Conservation (phyloP, 2,329 filamentous ascomycete genomes). For the Helminthosporium solani region DNA sequence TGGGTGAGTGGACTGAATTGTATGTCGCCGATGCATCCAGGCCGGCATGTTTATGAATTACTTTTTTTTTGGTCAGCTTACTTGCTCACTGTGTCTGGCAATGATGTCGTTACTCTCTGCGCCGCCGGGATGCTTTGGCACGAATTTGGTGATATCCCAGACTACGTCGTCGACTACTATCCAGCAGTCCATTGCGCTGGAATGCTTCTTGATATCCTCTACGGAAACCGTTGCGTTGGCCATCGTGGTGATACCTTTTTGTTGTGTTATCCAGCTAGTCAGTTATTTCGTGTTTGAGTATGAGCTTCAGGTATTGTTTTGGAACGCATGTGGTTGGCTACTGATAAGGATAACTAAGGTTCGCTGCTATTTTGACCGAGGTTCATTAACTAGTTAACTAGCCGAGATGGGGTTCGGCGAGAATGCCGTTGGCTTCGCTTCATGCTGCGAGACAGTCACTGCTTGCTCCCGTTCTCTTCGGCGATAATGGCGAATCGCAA, state of each 20-base stretch:
- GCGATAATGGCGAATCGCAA: background rate
- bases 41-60: conserved; percentile 23
- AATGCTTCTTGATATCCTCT: conserved; percentile 17
- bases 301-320: background rate
- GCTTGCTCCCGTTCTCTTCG: background rate
- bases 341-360: background rate
- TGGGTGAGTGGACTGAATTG: conserved; percentile 51
- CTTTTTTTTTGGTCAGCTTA: conserved; percentile 1
- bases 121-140: conserved; percentile 59
- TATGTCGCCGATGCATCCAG: conserved; percentile 44
- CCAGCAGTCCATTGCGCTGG: conserved; percentile 49
- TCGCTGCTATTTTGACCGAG: conserved; percentile 3
- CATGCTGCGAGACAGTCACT: background rate
- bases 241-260: background rate
- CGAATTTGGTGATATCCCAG: conserved; percentile 65
- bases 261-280: background rate
- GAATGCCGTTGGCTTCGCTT: conserved; percentile 1
- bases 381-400: background rate
- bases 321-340: conserved; percentile 2
- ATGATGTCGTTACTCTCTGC: conserved; percentile 25
- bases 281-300: background rate
- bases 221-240: conserved; percentile 7
- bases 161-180: conserved; percentile 65
- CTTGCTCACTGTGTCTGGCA: background rate
- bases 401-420: conserved; percentile 2